Base-by-base conservation (phyloP, 768 basidiomycete species). In the Botryobasidium botryosum region DNA sequence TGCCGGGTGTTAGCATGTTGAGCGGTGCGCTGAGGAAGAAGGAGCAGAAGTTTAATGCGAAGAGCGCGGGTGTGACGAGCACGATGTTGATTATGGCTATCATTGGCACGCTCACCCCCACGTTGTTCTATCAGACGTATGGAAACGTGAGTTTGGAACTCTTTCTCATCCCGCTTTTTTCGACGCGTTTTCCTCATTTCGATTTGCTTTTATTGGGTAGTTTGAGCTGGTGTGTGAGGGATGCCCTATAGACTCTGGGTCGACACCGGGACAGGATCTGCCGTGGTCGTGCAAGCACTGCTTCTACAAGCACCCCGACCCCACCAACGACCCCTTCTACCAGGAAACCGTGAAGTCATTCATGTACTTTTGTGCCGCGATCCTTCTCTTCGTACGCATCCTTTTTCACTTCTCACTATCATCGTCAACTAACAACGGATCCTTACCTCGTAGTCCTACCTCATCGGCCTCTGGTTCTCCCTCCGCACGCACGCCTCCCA, bases 61-160 rank as follows among this genome's bases (percentile, higher is more conserved):
- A 87, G 67, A 88, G 84, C 55, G 94, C 94, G 5, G 86, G 94
- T 29, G 94, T 99, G 13, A 99, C 94, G 0, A 94, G 90, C 59
- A 94, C 94, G 68, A 92, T 99, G 86, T 62, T 99, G 59, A 97
- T 99, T 63, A 97, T 97, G 92, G 94, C 94, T 10, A 86, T 99
- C 59, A 92, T 99, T 50, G 94, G 94, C 10, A 86, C 85, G 2
- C 66, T 99, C 47, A 76, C 88, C 0, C 94, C 94, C 2, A 97
- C 94, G 1, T 59, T 99, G 57, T 99, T 99, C 61, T 99, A 99
- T 63, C 91, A 97, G 61, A 90, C 81, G 7, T 99, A 92, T 59
- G 94, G 94, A 42, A 88, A 85, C 51, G 92, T 96, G 56, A 62
- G 87, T 71, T 26, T 5, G 35, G 53, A 33, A 18, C 12, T 43